Conservation (phyloP, 1,284 basidiomycete genomes). For the Leccinum ponderosum region DNA sequence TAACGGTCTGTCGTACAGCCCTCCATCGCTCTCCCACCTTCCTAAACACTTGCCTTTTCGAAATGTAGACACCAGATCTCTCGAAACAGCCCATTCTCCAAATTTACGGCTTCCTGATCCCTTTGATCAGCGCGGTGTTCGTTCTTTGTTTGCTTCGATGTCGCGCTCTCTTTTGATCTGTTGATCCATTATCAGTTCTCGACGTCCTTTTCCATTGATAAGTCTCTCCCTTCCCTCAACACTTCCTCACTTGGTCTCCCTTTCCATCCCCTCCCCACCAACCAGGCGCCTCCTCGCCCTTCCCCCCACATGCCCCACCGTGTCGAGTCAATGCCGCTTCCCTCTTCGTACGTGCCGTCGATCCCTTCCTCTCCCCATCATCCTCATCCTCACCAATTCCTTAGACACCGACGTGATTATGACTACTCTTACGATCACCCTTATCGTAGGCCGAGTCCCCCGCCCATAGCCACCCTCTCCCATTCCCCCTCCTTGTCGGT, state of each 20-base stretch:
- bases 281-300: conserved; percentile 7
- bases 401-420: conserved; percentile 43
- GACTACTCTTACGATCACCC: conserved; percentile 39
- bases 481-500: conserved; percentile 65
- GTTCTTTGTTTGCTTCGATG: conserved; percentile 41
- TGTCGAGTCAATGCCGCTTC: conserved; percentile 32
- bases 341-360: conserved; percentile 31
- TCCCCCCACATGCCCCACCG: conserved; percentile 33
- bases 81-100: conserved; percentile 34
- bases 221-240: conserved; percentile 24
- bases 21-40: conserved; percentile 23
- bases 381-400: conserved; percentile 7
- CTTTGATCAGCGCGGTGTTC: conserved; percentile 37
- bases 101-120: conserved; percentile 39
- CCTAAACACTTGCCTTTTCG: conserved; percentile 31
- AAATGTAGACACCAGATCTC: conserved; percentile 34
- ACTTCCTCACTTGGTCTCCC: conserved; percentile 20
- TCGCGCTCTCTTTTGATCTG: conserved; percentile 37
- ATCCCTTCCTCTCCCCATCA: conserved; percentile 8
- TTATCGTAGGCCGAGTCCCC: conserved; percentile 50
- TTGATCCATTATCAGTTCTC: conserved; percentile 40
- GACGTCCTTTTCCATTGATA: conserved; percentile 35
- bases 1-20: conserved; percentile 33
- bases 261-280: conserved; percentile 6
- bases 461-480: conserved; percentile 54